Base-by-base conservation (phyloP, 495 filamentous ascomycete species). In the Penicillium verhagenii region DNA sequence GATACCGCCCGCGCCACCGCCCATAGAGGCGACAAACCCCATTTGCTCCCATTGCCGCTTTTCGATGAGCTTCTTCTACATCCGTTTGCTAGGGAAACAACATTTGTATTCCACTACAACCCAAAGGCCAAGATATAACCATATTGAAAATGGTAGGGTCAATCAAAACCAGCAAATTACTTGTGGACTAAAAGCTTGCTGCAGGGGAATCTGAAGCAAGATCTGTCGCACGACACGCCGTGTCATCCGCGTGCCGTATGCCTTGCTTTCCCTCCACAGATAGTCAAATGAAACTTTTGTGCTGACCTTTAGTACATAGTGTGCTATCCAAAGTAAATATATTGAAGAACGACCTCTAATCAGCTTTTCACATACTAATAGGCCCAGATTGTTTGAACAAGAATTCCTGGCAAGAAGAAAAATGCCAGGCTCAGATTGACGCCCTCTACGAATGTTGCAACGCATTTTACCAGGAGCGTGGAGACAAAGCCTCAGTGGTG, bases 371-470 rank as follows among this genome's bases (percentile, higher is more conserved):
- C 29, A 35, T 37, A 20, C 56, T 60, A 58, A 64, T 50, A 63
- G 55, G 43, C 43, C 33, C 45, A 94, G 91, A 86, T 54, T 98
- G 94, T 63, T 72, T 98, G 39, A 79, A 75, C 47, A 96, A 85
- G 73, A 91, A 90, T 64, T 86, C 84, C n/a, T 97, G 88, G 69
- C 77, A 95, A 39, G 91, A 99, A 77, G 83, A 82, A 21, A 95
- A 87, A 64, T 99, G 94, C 72, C 77, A 83, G 56, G 68, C 78
- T 10, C 78, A 94, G 61, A 82, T 99, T 44, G 88, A 96, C 67
- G 89, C 91, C n/a, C 74, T 99, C 20, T 99, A 97, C 68, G 87
- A 94, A 64, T 99, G 94, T 68, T 99, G 94, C 72, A 86, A 91
- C 58, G 77, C 80, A 26, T 96, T 99, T 71, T 97, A 99, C 73